phyloP scores from a whole-genome alignment of 192 early-diverging fungal species.

The Ambispora gerdemannii region DNA sequence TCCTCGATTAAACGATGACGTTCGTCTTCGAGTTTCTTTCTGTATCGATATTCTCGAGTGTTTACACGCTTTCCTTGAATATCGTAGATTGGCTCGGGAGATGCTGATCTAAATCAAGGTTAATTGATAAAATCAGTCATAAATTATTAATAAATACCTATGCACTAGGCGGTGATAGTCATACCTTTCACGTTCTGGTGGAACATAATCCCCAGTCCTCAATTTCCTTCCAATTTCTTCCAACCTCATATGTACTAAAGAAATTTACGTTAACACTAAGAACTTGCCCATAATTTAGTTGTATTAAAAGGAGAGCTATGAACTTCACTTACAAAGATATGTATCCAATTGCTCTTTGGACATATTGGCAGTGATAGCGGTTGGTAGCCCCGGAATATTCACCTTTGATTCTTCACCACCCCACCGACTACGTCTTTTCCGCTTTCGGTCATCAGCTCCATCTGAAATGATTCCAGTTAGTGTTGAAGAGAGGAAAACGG shows the following conservation, averaged over 20 bases:
- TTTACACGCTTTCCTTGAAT: slow-evolving; percentile 93
- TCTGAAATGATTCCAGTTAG: slow-evolving; percentile 33
- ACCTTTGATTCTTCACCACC: slow-evolving; percentile 71
- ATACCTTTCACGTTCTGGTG: slow-evolving; percentile 73
- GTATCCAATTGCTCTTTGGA: slow-evolving; percentile 75
- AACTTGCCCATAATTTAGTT: background rate
- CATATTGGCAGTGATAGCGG: slow-evolving; percentile 73
- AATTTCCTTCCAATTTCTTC: slow-evolving; percentile 88
- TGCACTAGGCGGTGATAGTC: background rate
- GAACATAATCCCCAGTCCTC: slow-evolving; percentile 77
- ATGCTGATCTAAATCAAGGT: slow-evolving; percentile 72
- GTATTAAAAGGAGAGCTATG: background rate
- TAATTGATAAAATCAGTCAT: background rate
- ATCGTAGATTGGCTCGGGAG: slow-evolving; percentile 90
- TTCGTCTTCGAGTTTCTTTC: slow-evolving; percentile 91
- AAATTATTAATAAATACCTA: background rate
- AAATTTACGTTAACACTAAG: background rate
- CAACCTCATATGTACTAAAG: slow-evolving; percentile 75
- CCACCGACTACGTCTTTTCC: slow-evolving; percentile 87
- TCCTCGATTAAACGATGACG: slow-evolving; percentile 81
- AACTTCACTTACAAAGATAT: slow-evolving; percentile 58
- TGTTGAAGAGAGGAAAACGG: slow-evolving; percentile 12
- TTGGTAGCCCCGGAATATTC: slow-evolving; percentile 73
- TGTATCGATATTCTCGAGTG: slow-evolving; percentile 89
- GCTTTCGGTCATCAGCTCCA: slow-evolving; percentile 49